These are phyloP conservation scores for Tetramitus jugosus DNA, from an alignment of 208 protist species.

Conservation along the genomic window DNA sequence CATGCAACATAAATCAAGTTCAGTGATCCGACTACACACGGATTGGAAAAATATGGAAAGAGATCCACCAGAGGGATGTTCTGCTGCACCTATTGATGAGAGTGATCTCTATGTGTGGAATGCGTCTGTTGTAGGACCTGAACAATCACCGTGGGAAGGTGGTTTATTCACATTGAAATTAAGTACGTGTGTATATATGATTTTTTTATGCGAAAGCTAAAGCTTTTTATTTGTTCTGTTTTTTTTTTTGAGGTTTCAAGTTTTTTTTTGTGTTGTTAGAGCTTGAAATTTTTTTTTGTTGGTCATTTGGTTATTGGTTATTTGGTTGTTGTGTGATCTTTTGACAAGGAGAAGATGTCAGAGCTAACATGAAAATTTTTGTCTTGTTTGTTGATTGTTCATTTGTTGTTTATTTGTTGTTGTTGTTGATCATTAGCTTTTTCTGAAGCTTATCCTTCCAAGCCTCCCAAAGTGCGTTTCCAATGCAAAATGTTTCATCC, in stretches of 20 bases:
- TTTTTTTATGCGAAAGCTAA: neutral
- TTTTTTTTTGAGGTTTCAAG: neutral
- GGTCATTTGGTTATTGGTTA: too few relatives aligned
- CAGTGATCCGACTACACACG: too few relatives aligned
- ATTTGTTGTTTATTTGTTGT: slow-evolving; percentile 53
- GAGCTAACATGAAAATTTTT: neutral
- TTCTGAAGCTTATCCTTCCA: slow-evolving; percentile 88
- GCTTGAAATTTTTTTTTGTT: neutral
- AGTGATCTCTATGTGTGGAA: slow-evolving; percentile 91
- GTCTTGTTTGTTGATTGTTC: slow-evolving; percentile 42
- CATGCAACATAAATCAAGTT: too few relatives aligned
- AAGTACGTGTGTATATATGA: slow-evolving; percentile 42
- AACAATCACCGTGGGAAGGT: slow-evolving; percentile 90
- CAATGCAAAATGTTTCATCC: slow-evolving; percentile 79
- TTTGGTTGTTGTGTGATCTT: neutral
- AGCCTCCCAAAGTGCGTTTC: slow-evolving; percentile 91
- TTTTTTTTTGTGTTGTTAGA: neutral
- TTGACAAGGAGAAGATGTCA: neutral
- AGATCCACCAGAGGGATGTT: slow-evolving; percentile 86
- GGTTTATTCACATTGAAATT: slow-evolving; percentile 96
- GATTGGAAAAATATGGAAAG: too few relatives aligned
- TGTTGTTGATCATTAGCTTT: slow-evolving; percentile 97
- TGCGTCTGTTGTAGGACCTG: slow-evolving; percentile 88
- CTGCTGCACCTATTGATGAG: slow-evolving; percentile 80
- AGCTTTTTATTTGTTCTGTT: neutral